Base-by-base conservation (phyloP, 192 early-diverging fungal species). In the Nowakowskiella sp. region DNA sequence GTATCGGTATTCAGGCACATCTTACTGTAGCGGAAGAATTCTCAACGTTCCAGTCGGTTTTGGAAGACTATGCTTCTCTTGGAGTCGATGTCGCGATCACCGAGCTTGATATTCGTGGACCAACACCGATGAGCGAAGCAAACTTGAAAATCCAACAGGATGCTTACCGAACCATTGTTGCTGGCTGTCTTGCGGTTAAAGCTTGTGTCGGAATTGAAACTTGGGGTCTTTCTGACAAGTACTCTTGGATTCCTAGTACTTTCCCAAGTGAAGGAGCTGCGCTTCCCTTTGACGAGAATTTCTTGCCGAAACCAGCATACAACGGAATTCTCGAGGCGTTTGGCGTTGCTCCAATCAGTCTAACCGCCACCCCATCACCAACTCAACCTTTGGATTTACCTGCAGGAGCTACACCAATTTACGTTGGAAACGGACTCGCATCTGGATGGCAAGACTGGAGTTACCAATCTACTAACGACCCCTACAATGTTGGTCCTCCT, bases 1-100 rank as follows among this genome's bases (percentile, higher is more conserved):
- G 60, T 53, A 67, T 66, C 23, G 63, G 60, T 29, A 26, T 30
- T 51, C 64, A 62, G 42, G 25, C 29, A 7, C 60, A 62, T 53
- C 33, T 62, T 45, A 32, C 56, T 60, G 62, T 57, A 8, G 55
- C 51, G n/a, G n/a, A n/a, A n/a, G n/a, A n/a, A n/a, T n/a, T n/a
- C 10, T 7, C 56, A 4, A 29, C 55, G 8, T 6, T 59, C 50
- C n/a, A 5, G 19, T 49, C 48, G 6, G 6, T 6, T 16, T 30
- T 55, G 6, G 21, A 8, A 9, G 7, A 9, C 51, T 51, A 57
- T 6, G 21, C 53, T 6, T 25, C 16, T 9, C 43, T 51, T 30
- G 53, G 50, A 10, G 50, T 55, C n/a, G 50, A 55, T 10, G 51
- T 55, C 58, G 53, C 53, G 6, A 19, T 55, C 48, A 55, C 53